Percentiles rank a stretch among this genome's conserved stretches.
phyloP scores from a whole-genome alignment of 2,329 filamentous ascomycete species.

The Zarea fungicola region DNA sequence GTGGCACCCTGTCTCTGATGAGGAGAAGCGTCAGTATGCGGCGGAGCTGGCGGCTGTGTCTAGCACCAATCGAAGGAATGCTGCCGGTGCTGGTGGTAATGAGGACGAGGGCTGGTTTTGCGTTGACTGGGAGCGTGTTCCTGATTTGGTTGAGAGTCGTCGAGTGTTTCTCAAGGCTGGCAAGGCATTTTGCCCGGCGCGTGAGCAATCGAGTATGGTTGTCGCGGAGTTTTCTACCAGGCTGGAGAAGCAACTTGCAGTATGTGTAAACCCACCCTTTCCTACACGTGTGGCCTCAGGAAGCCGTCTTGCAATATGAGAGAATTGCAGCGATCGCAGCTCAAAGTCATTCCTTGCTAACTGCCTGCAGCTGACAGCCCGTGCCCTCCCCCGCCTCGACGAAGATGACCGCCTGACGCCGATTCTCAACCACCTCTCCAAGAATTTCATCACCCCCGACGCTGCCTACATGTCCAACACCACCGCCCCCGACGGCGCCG shows the following conservation, averaged over 20 bases:
- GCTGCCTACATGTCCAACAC: conserved; percentile 65
- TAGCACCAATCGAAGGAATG: conserved; percentile 14
- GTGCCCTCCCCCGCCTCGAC: conserved; percentile 84
- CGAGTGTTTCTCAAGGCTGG: conserved; percentile 72
- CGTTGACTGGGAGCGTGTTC: conserved; percentile 90
- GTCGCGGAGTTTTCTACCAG: conserved; percentile 76
- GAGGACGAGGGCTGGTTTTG: conserved; percentile 94
- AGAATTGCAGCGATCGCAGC: background rate
- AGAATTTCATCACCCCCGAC: conserved; percentile 92
- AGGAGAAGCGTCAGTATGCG: conserved; percentile 64
- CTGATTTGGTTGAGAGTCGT: conserved; percentile 78
- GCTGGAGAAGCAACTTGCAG: conserved; percentile 78
- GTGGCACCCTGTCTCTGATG: conserved; percentile 79
- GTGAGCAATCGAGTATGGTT: conserved; percentile 85
- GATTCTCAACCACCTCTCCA: conserved; percentile 72
- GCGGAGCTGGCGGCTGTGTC: conserved; percentile 54
- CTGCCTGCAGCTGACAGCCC: conserved; percentile 67
- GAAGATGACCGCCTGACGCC: conserved; percentile 85
- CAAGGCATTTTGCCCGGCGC: conserved; percentile 84
- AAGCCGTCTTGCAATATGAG: no score
- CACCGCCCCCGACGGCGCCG: conserved; percentile 60
- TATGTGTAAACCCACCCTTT: no score
- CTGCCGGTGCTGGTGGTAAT: conserved; percentile 28
- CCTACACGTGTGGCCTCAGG: no score
- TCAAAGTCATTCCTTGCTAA: background rate